These are phyloP conservation scores for Tuber aestivum DNA, from an alignment of 495 filamentous ascomycete genomes.

Conservation along the genomic window DNA sequence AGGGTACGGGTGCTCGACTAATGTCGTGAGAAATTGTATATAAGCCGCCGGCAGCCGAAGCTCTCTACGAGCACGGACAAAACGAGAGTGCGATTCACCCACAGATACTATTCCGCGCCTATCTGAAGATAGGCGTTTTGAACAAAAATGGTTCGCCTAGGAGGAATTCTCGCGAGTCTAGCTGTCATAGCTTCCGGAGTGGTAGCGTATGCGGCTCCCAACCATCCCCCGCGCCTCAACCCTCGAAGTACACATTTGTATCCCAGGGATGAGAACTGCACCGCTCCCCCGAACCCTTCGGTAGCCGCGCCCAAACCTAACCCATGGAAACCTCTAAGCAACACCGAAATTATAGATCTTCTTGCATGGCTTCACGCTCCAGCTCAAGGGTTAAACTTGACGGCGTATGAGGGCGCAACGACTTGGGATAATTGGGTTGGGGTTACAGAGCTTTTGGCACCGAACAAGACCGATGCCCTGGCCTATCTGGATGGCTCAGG, in stretches of 20 bases:
- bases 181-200: background rate
- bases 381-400: conserved; percentile 44
- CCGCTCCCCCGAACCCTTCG: background rate
- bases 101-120: background rate
- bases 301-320: conserved; percentile 42
- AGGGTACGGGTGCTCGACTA: background rate
- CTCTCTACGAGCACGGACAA: background rate
- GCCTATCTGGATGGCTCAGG: conserved; percentile 46
- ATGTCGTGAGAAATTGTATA: background rate
- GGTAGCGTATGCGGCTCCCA: background rate
- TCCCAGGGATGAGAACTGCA: background rate
- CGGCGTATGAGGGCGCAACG: conserved; percentile 38
- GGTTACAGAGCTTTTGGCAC: conserved; percentile 49
- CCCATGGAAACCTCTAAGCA: conserved; percentile 42
- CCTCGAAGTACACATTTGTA: conserved; percentile 6
- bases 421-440: conserved; percentile 42
- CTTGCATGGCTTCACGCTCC: conserved; percentile 44
- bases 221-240: background rate
- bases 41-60: background rate
- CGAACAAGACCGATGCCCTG: conserved; percentile 53
- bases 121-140: background rate
- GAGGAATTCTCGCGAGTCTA: background rate
- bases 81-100: background rate
- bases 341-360: conserved; percentile 42
- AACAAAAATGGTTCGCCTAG: background rate